Percentiles rank a stretch among this genome's conserved stretches.
These are phyloP conservation scores for Epichloe festucae DNA, from an alignment of 2,329 filamentous ascomycete species.

Conservation along the genomic window DNA sequence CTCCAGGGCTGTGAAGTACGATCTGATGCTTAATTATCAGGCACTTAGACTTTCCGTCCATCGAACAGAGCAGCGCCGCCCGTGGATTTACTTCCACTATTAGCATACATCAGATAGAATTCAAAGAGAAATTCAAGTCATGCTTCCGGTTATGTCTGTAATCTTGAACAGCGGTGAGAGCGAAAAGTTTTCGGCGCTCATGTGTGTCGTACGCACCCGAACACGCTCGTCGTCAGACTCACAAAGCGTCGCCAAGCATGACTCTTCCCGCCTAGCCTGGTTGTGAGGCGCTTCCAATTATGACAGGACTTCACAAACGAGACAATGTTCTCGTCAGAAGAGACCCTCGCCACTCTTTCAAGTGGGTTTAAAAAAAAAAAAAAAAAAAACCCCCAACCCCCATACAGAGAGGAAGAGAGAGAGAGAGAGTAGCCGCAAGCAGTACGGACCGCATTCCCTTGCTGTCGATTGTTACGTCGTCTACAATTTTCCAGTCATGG, in stretches of 20 bases:
- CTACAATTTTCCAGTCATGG: background rate
- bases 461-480: background rate
- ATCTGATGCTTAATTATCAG: too few relatives aligned
- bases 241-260: background rate
- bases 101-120: too few relatives aligned
- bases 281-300: background rate
- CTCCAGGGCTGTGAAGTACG: too few relatives aligned
- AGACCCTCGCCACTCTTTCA: background rate
- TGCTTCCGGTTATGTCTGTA: background rate
- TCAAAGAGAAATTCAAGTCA: background rate
- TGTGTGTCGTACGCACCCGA: background rate
- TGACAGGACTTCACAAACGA: background rate
- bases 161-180: background rate
- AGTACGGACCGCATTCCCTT: too few relatives aligned
- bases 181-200: background rate
- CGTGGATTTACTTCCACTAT: background rate
- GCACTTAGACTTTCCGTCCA: background rate
- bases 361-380: too few relatives aligned
- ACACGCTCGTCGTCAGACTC: background rate
- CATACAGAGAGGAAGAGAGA: too few relatives aligned
- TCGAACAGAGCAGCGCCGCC: background rate
- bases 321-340: background rate
- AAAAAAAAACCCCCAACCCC: too few relatives aligned
- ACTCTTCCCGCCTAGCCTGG: background rate
- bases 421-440: too few relatives aligned